phyloP scores from a whole-genome alignment of 164 flowering plant genomes.

The Amborella trichopoda region DNA sequence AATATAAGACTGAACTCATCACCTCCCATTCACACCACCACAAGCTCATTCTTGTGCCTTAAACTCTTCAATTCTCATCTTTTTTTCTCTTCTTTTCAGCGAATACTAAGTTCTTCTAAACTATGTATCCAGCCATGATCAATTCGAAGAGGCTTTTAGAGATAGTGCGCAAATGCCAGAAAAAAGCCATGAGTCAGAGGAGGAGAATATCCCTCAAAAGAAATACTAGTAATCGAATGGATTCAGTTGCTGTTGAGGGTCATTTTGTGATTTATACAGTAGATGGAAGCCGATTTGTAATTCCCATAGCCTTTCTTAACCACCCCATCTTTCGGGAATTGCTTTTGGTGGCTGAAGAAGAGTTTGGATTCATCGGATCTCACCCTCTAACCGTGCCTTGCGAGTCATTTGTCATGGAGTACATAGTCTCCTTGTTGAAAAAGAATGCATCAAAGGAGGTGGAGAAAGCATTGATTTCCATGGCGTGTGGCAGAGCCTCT shows the following conservation, averaged over 20 bases:
- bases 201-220: conserved; percentile 8
- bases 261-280: conserved; percentile 16
- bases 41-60: too few species aligned
- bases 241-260: conserved; percentile 6
- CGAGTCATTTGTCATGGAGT: conserved; percentile 9
- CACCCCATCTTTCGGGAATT: conserved; percentile 9
- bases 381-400: conserved; percentile 15
- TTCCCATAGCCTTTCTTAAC: conserved; percentile 14
- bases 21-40: too few species aligned
- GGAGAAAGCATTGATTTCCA: conserved; percentile 15
- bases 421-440: conserved; percentile 3
- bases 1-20: too few species aligned
- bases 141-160: conserved; percentile 13
- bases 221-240: background rate
- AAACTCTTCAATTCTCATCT: too few species aligned
- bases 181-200: conserved; percentile 6
- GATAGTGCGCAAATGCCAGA: conserved; percentile 18
- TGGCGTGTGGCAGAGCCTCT: too few species aligned
- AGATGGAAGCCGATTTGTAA: conserved; percentile 13
- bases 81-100: too few species aligned
- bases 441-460: background rate
- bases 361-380: conserved; percentile 10
- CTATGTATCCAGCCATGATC: too few species aligned
- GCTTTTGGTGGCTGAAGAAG: conserved; percentile 11
- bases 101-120: too few species aligned